These are phyloP conservation scores for Ceraceosorus bombacis DNA, from an alignment of 1,284 basidiomycete species.

Conservation along the genomic window DNA sequence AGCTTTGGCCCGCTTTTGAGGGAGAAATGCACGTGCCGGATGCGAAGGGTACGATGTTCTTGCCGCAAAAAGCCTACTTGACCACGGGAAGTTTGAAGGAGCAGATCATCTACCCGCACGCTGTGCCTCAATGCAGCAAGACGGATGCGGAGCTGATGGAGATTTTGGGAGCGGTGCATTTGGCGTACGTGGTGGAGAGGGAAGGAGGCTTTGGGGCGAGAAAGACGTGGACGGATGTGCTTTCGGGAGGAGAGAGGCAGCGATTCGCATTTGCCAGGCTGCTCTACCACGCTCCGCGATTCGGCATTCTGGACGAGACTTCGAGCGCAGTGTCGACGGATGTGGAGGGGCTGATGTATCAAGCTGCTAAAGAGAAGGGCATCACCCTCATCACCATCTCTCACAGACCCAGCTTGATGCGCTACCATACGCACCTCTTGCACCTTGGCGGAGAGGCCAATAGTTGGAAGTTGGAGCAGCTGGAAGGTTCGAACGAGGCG, in stretches of 20 bases:
- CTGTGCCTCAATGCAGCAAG: slow-evolving; percentile 41
- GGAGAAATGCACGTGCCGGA: slow-evolving; percentile 44
- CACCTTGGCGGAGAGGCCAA: slow-evolving; percentile 55
- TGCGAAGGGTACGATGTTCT: slow-evolving; percentile 63
- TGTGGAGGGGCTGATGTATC: slow-evolving; percentile 65
- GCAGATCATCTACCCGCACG: slow-evolving; percentile 57
- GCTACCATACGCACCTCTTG: slow-evolving; percentile 71
- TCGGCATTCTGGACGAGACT: slow-evolving; percentile 92
- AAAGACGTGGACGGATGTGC: slow-evolving; percentile 84
- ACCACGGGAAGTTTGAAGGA: slow-evolving; percentile 76
- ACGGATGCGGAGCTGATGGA: slow-evolving; percentile 73
- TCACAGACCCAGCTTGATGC: slow-evolving; percentile 56
- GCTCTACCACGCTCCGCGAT: slow-evolving; percentile 95
- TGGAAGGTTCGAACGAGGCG: slow-evolving; percentile 1
- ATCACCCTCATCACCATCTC: slow-evolving; percentile 79
- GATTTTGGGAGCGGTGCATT: slow-evolving; percentile 72
- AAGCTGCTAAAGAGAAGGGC: slow-evolving; percentile 79
- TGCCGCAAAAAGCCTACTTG: slow-evolving; percentile 89
- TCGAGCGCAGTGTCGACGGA: slow-evolving; percentile 86
- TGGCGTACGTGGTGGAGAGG: slow-evolving; percentile 81
- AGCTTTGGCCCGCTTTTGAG: slow-evolving; percentile 65
- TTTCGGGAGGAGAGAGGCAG: slow-evolving; percentile 69
- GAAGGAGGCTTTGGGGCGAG: slow-evolving; percentile 88
- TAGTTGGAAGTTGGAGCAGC: slow-evolving; percentile 6
- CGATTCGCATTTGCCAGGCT: slow-evolving; percentile 90